phyloP scores from a whole-genome alignment of 2,329 filamentous ascomycete genomes.

The Colletotrichum cereale region DNA sequence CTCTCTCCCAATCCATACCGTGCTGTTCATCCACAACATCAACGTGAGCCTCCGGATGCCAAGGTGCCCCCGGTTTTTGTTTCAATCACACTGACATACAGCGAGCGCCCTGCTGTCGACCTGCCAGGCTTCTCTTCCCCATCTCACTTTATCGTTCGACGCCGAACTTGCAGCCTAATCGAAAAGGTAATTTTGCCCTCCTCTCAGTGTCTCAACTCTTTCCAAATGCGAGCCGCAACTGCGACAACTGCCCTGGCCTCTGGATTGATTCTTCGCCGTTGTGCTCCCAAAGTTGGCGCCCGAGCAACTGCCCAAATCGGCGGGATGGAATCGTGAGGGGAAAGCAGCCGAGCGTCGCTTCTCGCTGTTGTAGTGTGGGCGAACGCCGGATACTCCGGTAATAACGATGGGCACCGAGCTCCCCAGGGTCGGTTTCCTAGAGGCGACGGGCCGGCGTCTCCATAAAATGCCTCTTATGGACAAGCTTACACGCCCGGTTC shows the following conservation, averaged over 20 bases:
- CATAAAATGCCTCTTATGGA: slow-evolving; percentile 37
- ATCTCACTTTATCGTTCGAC: slow-evolving; percentile 19
- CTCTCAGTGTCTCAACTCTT: background rate
- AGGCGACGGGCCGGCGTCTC: slow-evolving; percentile 15
- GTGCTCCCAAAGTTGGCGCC: background rate
- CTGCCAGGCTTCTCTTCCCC: slow-evolving; percentile 16
- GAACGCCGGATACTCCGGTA: slow-evolving; percentile 35
- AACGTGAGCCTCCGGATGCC: slow-evolving; percentile 4
- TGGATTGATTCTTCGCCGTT: background rate
- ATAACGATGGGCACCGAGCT: slow-evolving; percentile 30
- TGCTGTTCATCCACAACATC: slow-evolving; percentile 11
- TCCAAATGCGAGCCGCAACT: background rate
- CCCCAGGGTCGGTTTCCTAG: background rate
- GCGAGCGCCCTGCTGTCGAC: slow-evolving; percentile 22
- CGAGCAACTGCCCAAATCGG: background rate
- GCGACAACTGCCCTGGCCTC: background rate
- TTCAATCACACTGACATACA: slow-evolving; percentile 27
- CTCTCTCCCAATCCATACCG: background rate
- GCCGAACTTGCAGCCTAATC: slow-evolving; percentile 5
- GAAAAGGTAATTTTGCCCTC: slow-evolving; percentile 30
- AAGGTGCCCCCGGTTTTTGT: slow-evolving; percentile 22
- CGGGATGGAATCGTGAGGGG: background rate
- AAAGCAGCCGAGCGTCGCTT: slow-evolving; percentile 12
- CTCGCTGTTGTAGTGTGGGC: background rate
- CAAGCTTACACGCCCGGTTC: slow-evolving; percentile 12